phyloP scores from a whole-genome alignment of 768 basidiomycete genomes.

The Tylopilus plumbeoviolaceoides region DNA sequence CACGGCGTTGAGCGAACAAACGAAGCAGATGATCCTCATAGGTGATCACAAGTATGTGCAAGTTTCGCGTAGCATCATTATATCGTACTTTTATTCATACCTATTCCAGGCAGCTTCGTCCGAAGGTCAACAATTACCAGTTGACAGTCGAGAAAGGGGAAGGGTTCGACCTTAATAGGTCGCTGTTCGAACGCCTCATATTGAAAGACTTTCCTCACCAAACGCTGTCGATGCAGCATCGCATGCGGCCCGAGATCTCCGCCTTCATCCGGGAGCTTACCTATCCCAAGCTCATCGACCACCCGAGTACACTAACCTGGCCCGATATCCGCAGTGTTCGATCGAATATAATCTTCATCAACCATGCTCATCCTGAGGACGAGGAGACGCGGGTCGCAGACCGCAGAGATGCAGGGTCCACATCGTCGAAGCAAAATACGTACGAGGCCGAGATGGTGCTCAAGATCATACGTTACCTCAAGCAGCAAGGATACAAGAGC shows the following conservation, averaged over 20 bases:
- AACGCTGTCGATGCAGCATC: slow-evolving; percentile 55
- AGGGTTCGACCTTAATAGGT: slow-evolving; percentile 63
- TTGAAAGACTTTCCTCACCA: slow-evolving; percentile 58
- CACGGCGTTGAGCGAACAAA: slow-evolving; percentile 48
- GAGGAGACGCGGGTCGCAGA: slow-evolving; percentile 40
- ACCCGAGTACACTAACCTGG: slow-evolving; percentile 43
- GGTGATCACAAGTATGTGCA: slow-evolving; percentile 70
- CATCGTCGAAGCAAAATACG: slow-evolving; percentile 58
- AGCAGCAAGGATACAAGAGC: slow-evolving; percentile 64
- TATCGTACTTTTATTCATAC: background rate
- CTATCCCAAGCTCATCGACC: slow-evolving; percentile 65
- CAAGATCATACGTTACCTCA: slow-evolving; percentile 62
- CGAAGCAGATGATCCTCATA: slow-evolving; percentile 59
- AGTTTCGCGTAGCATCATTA: background rate
- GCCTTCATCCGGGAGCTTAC: slow-evolving; percentile 56
- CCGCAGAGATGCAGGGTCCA: slow-evolving; percentile 42
- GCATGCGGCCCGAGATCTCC: slow-evolving; percentile 78
- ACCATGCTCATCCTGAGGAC: slow-evolving; percentile 57
- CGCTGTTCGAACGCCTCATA: slow-evolving; percentile 68
- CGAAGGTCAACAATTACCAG: slow-evolving; percentile 63
- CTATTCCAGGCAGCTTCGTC: slow-evolving; percentile 59
- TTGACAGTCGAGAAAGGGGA: slow-evolving; percentile 69
- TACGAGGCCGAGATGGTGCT: slow-evolving; percentile 62
- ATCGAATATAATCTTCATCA: slow-evolving; percentile 59
- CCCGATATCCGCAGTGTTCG: slow-evolving; percentile 52